A percentile compares a stretch with the other conserved stretches of the same genome.
Evolutionary conservation across 108 stramenopile species (phyloP).

Genomic region (Stephanodiscus triporus): DNA sequence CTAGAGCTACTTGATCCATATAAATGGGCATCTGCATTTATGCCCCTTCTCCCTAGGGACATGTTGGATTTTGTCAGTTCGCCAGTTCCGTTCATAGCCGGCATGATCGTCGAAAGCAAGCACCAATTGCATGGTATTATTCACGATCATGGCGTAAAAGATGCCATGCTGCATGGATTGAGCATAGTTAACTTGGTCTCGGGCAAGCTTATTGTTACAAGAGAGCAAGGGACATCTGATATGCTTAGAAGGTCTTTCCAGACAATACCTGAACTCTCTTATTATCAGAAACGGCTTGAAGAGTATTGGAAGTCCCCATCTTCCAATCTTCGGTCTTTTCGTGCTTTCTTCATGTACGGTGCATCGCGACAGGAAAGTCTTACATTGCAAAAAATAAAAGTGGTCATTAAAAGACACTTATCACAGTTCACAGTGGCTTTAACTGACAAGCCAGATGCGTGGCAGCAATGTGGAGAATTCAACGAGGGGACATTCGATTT

Average conservation of each 20-base stretch:
- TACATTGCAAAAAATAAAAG: conserved; percentile 43
- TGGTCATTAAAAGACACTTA: conserved; percentile 39
- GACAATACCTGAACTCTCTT: conserved; percentile 43
- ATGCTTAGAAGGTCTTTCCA: conserved; percentile 49
- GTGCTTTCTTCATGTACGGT: conserved; percentile 35
- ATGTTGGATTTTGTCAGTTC: conserved; percentile 62
- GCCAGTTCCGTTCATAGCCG: conserved; percentile 58
- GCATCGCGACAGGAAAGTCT: conserved; percentile 47
- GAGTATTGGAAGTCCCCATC: conserved; percentile 35
- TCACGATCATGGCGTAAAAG: conserved; percentile 45
- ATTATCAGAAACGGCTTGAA: conserved; percentile 41
- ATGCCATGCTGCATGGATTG: conserved; percentile 48
- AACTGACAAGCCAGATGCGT: conserved; percentile 49
- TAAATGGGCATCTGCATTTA: conserved; percentile 58
- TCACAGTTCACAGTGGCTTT: conserved; percentile 35
- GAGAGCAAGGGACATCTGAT: conserved; percentile 47
- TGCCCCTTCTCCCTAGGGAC: conserved; percentile 52
- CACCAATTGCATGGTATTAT: conserved; percentile 36
- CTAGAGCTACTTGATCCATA: conserved; percentile 51
- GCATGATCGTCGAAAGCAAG: conserved; percentile 43
- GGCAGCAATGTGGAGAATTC: conserved; percentile 55
- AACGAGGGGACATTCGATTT: conserved; percentile 54
- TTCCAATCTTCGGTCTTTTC: conserved; percentile 46
- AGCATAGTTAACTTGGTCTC: conserved; percentile 51
- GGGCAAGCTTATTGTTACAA: conserved; percentile 47